A percentile compares a stretch with the other conserved stretches of the same genome.
Evolutionary conservation across 2,329 filamentous ascomycete species (phyloP).

Genomic region (Verticillium isaacii): DNA sequence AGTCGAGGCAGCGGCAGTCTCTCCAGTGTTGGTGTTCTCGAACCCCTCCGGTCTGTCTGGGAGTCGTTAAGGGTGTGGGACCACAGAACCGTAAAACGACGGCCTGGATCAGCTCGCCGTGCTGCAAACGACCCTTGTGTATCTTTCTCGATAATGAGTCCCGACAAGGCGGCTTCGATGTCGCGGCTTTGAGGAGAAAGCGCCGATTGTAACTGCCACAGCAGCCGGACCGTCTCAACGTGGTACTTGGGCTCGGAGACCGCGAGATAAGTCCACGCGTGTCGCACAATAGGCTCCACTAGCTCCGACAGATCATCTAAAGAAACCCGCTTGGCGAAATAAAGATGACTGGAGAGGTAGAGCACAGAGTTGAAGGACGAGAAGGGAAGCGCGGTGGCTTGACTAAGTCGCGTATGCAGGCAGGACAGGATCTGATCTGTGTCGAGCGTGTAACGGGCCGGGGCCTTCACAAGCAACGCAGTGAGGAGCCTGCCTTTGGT

Average conservation of each 20-base stretch:
- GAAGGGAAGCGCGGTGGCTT: conserved; percentile 38
- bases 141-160: conserved; percentile 58
- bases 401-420: conserved; percentile 42
- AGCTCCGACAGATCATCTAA: conserved; percentile 53
- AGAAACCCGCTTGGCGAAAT: conserved; percentile 47
- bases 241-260: conserved; percentile 87
- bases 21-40: conserved; percentile 30
- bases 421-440: conserved; percentile 43
- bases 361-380: conserved; percentile 53
- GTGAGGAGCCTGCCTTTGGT: conserved; percentile 57
- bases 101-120: conserved; percentile 54
- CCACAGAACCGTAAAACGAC: conserved; percentile 75
- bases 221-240: conserved; percentile 79
- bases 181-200: conserved; percentile 64
- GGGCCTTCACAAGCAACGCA: conserved; percentile 48
- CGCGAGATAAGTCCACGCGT: conserved; percentile 77
- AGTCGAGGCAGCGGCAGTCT: conserved; percentile 34
- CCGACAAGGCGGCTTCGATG: conserved; percentile 73
- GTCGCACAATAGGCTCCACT: conserved; percentile 62
- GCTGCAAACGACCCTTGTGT: conserved; percentile 39
- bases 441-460: conserved; percentile 37
- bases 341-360: conserved; percentile 53
- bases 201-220: conserved; percentile 80
- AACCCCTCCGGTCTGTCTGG: conserved; percentile 32
- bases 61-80: conserved; percentile 66